Conservation (phyloP, 177 flowering plant species). For the Vitis hybrid region DNA sequence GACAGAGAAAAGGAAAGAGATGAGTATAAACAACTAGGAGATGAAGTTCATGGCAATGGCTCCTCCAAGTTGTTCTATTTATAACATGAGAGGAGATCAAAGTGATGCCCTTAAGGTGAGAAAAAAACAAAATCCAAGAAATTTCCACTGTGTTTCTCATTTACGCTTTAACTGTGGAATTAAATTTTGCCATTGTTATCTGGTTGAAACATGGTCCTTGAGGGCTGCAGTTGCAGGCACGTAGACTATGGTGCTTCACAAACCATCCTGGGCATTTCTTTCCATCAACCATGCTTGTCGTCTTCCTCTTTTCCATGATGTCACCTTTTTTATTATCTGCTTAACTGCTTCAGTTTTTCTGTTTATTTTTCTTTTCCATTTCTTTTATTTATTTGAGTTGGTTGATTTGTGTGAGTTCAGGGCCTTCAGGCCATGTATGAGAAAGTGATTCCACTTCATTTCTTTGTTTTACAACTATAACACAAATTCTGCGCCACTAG, state of each 20-base stretch:
- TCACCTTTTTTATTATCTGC: conserved; percentile 8
- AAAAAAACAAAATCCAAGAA: conserved; percentile 16
- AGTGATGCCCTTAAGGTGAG: conserved; percentile 9
- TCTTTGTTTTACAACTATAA: too few relatives aligned
- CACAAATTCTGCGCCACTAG: too few relatives aligned
- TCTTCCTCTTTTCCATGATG: conserved; percentile 16
- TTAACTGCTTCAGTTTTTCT: conserved; percentile 20
- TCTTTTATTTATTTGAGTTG: too few relatives aligned
- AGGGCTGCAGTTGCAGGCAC: conserved; percentile 26
- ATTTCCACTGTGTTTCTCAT: background rate
- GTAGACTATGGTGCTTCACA: conserved; percentile 23
- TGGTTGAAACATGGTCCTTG: conserved; percentile 17
- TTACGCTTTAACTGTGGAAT: background rate
- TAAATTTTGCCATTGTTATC: conserved; percentile 14
- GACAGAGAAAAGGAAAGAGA: background rate
- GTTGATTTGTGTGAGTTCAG: too few relatives aligned
- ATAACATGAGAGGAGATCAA: conserved; percentile 20
- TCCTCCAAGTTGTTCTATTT: conserved; percentile 32
- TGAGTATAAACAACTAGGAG: conserved; percentile 10
- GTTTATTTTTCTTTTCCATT: background rate
- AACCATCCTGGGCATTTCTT: conserved; percentile 7
- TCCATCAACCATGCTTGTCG: conserved; percentile 9
- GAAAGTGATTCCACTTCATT: too few relatives aligned
- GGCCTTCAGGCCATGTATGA: too few relatives aligned
- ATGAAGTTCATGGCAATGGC: conserved; percentile 23